Evolutionary conservation across 495 filamentous ascomycete genomes (phyloP).

Genomic region (Tuber microsphaerosporum): DNA sequence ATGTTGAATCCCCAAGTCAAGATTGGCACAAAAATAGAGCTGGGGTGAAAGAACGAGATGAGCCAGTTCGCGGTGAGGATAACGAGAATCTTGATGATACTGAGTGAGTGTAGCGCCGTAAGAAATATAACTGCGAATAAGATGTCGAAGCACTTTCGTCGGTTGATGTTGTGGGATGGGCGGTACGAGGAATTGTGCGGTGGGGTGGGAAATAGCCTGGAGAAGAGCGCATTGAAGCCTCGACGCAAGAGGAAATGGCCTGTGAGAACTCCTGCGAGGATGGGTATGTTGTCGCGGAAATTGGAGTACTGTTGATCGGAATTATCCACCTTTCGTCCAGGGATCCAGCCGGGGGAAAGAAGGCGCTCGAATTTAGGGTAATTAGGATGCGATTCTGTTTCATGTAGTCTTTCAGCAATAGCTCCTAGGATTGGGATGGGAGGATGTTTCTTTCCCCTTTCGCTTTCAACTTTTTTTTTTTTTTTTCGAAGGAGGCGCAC

Average conservation of each 20-base stretch:
- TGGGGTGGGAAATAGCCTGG: constrained; percentile 27
- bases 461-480: not conserved
- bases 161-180: constrained; percentile 48
- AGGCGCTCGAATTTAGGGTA: constrained; percentile 65
- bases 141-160: constrained; percentile 77
- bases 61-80: constrained; percentile 78
- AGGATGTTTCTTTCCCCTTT: not conserved
- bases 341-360: constrained; percentile 82
- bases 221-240: constrained; percentile 53
- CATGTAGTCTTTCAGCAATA: not conserved
- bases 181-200: constrained; percentile 31
- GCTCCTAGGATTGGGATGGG: not conserved
- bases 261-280: constrained; percentile 61
- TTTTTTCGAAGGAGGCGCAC: constrained; percentile 32
- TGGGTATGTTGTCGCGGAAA: constrained; percentile 81
- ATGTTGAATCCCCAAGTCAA: constrained; percentile 94
- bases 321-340: constrained; percentile 87
- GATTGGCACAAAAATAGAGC: constrained; percentile 37
- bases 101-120: constrained; percentile 72
- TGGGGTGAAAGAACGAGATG: constrained; percentile 46
- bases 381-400: constrained; percentile 67
- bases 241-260: constrained; percentile 72
- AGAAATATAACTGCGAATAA: constrained; percentile 75
- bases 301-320: constrained; percentile 82
- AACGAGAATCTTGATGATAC: constrained; percentile 67